These are phyloP conservation scores for Edaphochlamys debaryana DNA, from an alignment of 139 green algal species.

Conservation along the genomic window DNA sequence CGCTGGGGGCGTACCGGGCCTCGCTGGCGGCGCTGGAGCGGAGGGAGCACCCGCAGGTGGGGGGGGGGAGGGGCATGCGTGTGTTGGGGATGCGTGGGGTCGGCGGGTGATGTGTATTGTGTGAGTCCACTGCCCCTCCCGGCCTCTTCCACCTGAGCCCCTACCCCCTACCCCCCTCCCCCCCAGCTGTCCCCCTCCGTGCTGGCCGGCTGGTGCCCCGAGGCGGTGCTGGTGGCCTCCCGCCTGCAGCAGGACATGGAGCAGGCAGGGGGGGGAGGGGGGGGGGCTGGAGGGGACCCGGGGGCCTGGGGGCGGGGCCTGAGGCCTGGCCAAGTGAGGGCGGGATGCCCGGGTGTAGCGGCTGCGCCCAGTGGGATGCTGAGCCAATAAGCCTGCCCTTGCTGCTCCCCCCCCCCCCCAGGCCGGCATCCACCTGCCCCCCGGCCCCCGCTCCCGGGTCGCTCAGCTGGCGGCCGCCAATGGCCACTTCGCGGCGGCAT, in stretches of 20 bases:
- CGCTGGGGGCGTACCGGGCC: constrained; percentile 10
- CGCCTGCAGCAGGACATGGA: constrained; percentile 57
- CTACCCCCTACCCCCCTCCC: neutral
- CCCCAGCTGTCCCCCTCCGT: neutral
- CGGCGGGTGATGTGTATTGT: no score
- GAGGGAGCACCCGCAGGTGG: constrained; percentile 7
- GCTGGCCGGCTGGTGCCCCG: constrained; percentile 37
- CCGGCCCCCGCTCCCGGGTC: constrained; percentile 2
- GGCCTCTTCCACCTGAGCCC: no score
- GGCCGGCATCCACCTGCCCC: constrained; percentile 52
- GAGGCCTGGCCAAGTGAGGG: neutral
- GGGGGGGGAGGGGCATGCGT: neutral
- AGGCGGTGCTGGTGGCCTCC: constrained; percentile 45
- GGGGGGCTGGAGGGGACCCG: neutral
- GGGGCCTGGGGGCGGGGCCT: neutral
- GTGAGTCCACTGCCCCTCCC: no score
- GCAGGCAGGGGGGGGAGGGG: constrained; percentile 20
- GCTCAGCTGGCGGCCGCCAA: constrained; percentile 45
- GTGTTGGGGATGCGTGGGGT: no score
- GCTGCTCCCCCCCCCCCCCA: neutral
- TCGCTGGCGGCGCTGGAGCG: neutral
- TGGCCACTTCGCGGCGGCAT: constrained; percentile 52
- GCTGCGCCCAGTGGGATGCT: no score
- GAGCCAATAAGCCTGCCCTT: no score
- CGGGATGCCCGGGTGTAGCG: neutral